phyloP scores from a whole-genome alignment of 176 grass and related monocot species.

The Alopecurus myosuroides region DNA sequence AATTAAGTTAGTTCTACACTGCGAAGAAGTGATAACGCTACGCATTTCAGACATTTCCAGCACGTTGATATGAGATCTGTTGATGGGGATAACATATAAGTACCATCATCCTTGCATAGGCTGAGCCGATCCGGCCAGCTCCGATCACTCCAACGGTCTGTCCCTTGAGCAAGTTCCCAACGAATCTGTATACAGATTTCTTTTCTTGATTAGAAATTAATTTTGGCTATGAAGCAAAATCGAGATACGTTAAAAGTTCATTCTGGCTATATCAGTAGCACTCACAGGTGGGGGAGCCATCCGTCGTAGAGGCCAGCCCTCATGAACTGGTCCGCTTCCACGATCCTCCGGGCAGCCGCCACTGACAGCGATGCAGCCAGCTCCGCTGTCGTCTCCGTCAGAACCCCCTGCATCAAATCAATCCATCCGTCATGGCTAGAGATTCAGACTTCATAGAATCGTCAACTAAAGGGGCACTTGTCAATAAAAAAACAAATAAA shows the following conservation, averaged over 20 bases:
- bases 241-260: not conserved
- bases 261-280: not conserved
- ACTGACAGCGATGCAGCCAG: slow-evolving; percentile 9
- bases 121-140: slow-evolving; percentile 88
- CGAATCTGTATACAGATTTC: slow-evolving; percentile 79
- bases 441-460: not conserved
- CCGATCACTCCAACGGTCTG: slow-evolving; percentile 94
- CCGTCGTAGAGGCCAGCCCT: slow-evolving; percentile 76
- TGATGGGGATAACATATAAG: not conserved
- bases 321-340: not conserved
- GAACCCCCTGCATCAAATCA: slow-evolving; percentile 52
- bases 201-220: too few relatives aligned
- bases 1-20: not conserved
- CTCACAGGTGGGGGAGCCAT: slow-evolving; percentile 90
- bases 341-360: slow-evolving; percentile 4
- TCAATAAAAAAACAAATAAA: too few relatives aligned
- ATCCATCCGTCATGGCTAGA: not conserved
- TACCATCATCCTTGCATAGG: slow-evolving; percentile 97
- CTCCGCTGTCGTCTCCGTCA: slow-evolving; percentile 92
- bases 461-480: too few relatives aligned
- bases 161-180: slow-evolving; percentile 89
- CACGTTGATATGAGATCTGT: not conserved
- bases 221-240: not conserved
- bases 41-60: not conserved
- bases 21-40: not conserved